Conservation (phyloP, 345 rosid genomes). For the Moricandia moricandioides region DNA sequence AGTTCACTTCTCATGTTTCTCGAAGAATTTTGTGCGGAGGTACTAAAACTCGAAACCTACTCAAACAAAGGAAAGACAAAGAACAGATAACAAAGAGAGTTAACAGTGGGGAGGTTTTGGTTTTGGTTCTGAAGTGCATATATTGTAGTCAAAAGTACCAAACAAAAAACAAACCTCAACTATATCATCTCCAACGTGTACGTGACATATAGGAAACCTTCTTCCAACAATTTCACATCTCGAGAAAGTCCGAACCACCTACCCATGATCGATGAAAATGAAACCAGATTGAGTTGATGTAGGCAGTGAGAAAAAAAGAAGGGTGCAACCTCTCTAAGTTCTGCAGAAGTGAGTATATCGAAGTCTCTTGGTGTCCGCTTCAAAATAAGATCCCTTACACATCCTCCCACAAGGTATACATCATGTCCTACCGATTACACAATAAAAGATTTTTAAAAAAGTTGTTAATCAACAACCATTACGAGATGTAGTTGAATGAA, state of each 20-base stretch:
- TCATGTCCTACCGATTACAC: conserved; percentile 54
- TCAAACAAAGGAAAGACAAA: neutral
- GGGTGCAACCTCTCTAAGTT: conserved; percentile 76
- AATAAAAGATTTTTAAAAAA: neutral
- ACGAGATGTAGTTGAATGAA: neutral
- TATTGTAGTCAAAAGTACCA: neutral
- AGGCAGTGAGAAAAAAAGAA: neutral
- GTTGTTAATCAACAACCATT: neutral
- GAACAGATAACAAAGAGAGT: neutral
- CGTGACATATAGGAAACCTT: conserved; percentile 70
- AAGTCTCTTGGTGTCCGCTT: conserved; percentile 84
- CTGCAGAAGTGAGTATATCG: conserved; percentile 83
- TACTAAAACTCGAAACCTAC: conserved; percentile 74
- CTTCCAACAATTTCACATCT: conserved; percentile 55
- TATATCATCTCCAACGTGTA: conserved; percentile 44
- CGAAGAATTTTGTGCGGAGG: conserved; percentile 35
- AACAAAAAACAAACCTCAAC: conserved; percentile 46
- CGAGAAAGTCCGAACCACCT: conserved; percentile 50
- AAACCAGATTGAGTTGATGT: neutral
- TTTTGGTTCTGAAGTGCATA: neutral
- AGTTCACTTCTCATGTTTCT: conserved; percentile 32
- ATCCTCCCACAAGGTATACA: conserved; percentile 96
- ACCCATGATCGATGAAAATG: neutral
- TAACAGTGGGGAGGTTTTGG: too few species aligned
- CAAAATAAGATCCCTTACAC: conserved; percentile 90